Evolutionary conservation across 495 filamentous ascomycete genomes (phyloP), one percentile per base, ranked within the genome.

Genomic region (Trichoderma erinaceum): DNA sequence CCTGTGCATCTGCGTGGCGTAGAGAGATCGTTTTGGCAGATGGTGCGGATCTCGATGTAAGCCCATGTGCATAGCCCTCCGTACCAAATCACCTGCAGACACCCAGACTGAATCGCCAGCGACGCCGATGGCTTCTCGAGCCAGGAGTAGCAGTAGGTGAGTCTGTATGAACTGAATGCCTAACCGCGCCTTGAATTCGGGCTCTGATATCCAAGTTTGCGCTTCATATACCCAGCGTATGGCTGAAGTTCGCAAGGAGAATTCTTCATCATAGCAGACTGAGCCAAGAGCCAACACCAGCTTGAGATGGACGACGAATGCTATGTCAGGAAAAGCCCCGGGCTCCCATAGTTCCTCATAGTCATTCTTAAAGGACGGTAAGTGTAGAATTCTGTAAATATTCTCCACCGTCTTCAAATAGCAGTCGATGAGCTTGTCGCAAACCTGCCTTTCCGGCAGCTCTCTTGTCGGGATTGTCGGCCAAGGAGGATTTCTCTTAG

Each of bases 161-260:
- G 81, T 80, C 46, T 89, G 87, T 1, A 91, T 63, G 18, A 78
- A 77, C 5, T 77, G 78, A 18, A 89, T 77, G 63, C 83, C 83
- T 2, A 85, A 74, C 4, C 86, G 79, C 61, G 81, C 80, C 73
- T 87, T 87, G 43, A 82, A 78, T 6, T 71, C 75, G 0, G 85
- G 81, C 27, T 78, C 81, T 16, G 83, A 78, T 1, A 89, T 76
- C 87, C 87, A 91, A 52, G 82, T 82, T 61, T 86, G 85, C 0
- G 85, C 85, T 67, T 89, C 85, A 43, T 85, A 80, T 3, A 89
- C 80, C 89, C 89, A 91, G 69, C 84, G 79, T 18, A 83, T 73
- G 0, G 86, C 86, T 2, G 78, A 83, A 13, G 75, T 76, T 25
- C 86, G 84, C 27, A 82, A 73, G 38, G 81, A 74, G 46, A 75